Conservation (phyloP, 148 eudicot genomes). For the Chenopodium berlandieri region DNA sequence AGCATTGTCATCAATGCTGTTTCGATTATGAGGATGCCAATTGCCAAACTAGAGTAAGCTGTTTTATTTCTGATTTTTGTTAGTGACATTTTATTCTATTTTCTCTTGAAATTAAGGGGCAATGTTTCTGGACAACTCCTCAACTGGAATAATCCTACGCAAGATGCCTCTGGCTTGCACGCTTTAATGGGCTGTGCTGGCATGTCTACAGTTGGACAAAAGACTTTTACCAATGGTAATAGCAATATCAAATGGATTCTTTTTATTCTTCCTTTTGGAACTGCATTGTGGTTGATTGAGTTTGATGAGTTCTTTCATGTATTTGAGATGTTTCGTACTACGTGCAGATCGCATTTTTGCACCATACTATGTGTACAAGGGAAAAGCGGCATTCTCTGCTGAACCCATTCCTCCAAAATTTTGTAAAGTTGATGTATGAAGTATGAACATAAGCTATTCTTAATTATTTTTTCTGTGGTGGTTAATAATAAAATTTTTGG, state of each 20-base stretch:
- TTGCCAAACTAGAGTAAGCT: background rate
- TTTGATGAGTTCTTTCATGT: background rate
- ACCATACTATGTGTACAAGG: slow-evolving; percentile 66
- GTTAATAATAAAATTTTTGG: background rate
- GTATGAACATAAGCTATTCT: slow-evolving; percentile 41
- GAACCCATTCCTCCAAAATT: slow-evolving; percentile 65
- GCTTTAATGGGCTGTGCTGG: slow-evolving; percentile 35
- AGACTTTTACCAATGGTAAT: slow-evolving; percentile 39
- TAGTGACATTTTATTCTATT: background rate
- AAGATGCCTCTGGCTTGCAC: slow-evolving; percentile 25
- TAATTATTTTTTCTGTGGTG: background rate
- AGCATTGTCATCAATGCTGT: background rate
- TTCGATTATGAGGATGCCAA: background rate
- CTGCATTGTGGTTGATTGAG: background rate
- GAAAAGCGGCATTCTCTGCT: slow-evolving; percentile 84
- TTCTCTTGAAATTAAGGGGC: slow-evolving; percentile 10
- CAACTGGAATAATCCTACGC: background rate
- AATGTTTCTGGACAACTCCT: slow-evolving; percentile 9
- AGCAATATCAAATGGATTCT: background rate
- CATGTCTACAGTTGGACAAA: slow-evolving; percentile 48
- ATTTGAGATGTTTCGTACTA: slow-evolving; percentile 30
- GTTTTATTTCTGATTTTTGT: background rate
- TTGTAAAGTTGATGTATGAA: slow-evolving; percentile 52
- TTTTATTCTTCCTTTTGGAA: background rate
- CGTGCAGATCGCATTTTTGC: slow-evolving; percentile 45